Conservation (phyloP, 305 asterid species). For the Fraxinus paxiana region DNA sequence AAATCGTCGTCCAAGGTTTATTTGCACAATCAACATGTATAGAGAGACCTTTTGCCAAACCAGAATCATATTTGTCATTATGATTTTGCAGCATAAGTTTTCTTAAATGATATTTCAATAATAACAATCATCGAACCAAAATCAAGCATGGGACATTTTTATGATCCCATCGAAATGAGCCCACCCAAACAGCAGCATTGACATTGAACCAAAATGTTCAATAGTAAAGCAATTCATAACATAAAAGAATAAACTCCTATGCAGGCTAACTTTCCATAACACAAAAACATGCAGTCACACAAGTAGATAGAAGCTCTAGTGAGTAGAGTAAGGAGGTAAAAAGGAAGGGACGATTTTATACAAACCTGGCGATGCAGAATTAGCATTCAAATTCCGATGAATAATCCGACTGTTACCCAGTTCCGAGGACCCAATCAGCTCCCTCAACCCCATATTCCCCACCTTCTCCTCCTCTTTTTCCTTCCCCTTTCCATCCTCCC, state of each 20-base stretch:
- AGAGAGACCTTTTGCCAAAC: not conserved
- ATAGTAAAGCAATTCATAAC: not conserved
- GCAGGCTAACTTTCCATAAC: not conserved
- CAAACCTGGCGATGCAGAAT: slow-evolving; percentile 36
- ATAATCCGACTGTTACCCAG: slow-evolving; percentile 46
- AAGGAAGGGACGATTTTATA: slow-evolving; percentile 8
- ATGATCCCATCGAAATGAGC: not conserved
- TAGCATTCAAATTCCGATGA: slow-evolving; percentile 42
- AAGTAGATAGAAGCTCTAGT: not conserved
- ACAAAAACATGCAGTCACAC: not conserved
- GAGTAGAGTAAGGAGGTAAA: not conserved
- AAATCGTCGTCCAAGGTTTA: not conserved
- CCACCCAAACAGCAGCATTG: not conserved
- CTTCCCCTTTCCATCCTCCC: slow-evolving; percentile 15
- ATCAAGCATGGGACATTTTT: not conserved
- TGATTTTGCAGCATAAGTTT: not conserved
- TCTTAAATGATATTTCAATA: not conserved
- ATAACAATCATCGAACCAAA: not conserved
- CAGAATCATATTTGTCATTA: not conserved
- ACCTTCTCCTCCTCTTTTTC: slow-evolving; percentile 37
- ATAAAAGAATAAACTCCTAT: not conserved
- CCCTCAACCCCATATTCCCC: slow-evolving; percentile 67
- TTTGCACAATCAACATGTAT: not conserved
- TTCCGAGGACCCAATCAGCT: slow-evolving; percentile 60
- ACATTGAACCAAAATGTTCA: not conserved